A percentile compares a stretch with the other conserved stretches of the same genome.
Evolutionary conservation across 108 stramenopile species (phyloP).

Genomic region (Mediolabrus comicus): DNA sequence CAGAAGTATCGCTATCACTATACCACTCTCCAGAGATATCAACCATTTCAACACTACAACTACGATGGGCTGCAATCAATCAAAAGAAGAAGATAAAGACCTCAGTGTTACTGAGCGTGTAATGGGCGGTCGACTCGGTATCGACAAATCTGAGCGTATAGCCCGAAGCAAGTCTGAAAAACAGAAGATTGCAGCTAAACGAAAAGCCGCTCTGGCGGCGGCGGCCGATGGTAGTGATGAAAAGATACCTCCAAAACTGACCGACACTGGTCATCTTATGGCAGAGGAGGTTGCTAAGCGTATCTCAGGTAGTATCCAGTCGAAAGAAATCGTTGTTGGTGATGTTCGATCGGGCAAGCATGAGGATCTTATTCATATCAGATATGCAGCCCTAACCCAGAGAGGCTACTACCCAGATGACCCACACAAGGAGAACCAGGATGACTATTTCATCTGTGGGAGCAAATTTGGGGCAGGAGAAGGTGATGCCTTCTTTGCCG

Average conservation of each 20-base stretch:
- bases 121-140: constrained; percentile 19
- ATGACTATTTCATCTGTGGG: constrained; percentile 59
- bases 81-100: neutral
- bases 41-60: no score
- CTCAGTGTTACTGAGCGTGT: constrained; percentile 7
- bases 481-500: constrained; percentile 78
- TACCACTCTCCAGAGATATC: no score
- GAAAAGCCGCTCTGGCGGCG: neutral
- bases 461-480: constrained; percentile 49
- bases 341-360: constrained; percentile 34
- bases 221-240: constrained; percentile 4
- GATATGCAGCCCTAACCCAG: constrained; percentile 82
- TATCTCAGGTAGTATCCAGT: constrained; percentile 41
- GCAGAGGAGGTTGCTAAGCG: constrained; percentile 61
- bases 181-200: neutral
- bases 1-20: no score
- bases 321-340: constrained; percentile 36
- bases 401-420: constrained; percentile 90
- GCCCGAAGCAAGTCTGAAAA: constrained; percentile 4
- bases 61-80: constrained; percentile 36
- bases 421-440: constrained; percentile 89
- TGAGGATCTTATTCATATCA: constrained; percentile 30
- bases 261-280: constrained; percentile 47
- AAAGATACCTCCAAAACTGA: constrained; percentile 41
- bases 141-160: constrained; percentile 48